Conservation (phyloP, 306 rosid species). For the Cucurbita maxima region DNA sequence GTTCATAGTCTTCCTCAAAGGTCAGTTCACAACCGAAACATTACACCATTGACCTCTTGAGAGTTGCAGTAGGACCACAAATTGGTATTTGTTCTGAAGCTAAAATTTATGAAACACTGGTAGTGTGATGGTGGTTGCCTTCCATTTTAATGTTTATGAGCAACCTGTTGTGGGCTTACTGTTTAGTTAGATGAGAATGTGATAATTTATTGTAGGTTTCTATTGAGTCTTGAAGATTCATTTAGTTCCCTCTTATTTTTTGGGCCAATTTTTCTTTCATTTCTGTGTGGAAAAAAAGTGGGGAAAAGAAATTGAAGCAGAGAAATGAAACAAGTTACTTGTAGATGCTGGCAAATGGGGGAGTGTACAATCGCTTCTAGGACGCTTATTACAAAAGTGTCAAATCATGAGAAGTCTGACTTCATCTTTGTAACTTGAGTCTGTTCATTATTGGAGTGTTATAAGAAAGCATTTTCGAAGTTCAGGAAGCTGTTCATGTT, state of each 20-base stretch:
- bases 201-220: slow-evolving; percentile 19
- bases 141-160: background rate
- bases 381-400: background rate
- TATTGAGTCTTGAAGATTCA: background rate
- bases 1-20: background rate
- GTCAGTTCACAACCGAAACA: background rate
- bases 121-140: background rate
- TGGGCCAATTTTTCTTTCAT: background rate
- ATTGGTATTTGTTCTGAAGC: background rate
- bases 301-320: background rate
- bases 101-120: background rate
- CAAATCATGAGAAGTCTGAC: background rate
- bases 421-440: background rate
- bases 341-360: background rate
- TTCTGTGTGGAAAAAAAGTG: background rate
- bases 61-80: background rate
- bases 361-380: background rate
- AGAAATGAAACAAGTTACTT: background rate
- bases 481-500: background rate
- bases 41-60: background rate
- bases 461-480: background rate
- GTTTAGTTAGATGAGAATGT: slow-evolving; percentile 27
- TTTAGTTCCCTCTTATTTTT: background rate
- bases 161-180: slow-evolving; percentile 16
- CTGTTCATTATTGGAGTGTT: background rate